Percentiles rank a stretch among this genome's conserved stretches.
Conservation (phyloP, 116 monocot species). For the Papilionanthe hybrid region DNA sequence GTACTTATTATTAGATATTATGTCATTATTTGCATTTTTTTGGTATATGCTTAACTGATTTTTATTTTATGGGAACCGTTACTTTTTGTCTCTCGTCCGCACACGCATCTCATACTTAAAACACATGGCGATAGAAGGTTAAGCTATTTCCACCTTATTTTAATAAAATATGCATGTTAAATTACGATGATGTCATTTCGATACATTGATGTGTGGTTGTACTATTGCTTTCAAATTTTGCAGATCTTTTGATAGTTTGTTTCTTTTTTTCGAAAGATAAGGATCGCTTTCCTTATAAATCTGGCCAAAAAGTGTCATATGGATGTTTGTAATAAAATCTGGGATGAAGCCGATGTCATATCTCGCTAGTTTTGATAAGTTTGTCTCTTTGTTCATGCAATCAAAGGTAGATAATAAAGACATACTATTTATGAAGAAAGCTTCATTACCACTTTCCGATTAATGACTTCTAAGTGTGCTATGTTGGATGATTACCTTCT, state of each 20-base stretch:
- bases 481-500: slow-evolving; percentile 57
- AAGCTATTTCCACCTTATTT: slow-evolving; percentile 3
- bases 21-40: neutral
- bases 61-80: slow-evolving; percentile 13
- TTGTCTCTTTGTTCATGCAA: slow-evolving; percentile 36
- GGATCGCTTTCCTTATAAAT: slow-evolving; percentile 33
- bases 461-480: slow-evolving; percentile 39
- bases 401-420: slow-evolving; percentile 49
- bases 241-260: slow-evolving; percentile 66
- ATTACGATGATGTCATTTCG: neutral
- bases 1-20: slow-evolving; percentile 14
- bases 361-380: slow-evolving; percentile 35
- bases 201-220: neutral
- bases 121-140: slow-evolving; percentile 87
- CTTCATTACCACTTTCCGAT: slow-evolving; percentile 8
- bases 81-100: slow-evolving; percentile 12
- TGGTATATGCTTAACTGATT: neutral
- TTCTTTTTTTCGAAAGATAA: slow-evolving; percentile 50
- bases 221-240: slow-evolving; percentile 13
- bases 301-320: slow-evolving; percentile 42
- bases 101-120: slow-evolving; percentile 23
- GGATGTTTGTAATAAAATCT: slow-evolving; percentile 29
- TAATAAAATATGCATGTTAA: neutral
- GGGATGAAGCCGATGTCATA: slow-evolving; percentile 23
- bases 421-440: neutral